Conservation (phyloP, 1,139 yeast genomes). For the Kodamaea arcana region DNA sequence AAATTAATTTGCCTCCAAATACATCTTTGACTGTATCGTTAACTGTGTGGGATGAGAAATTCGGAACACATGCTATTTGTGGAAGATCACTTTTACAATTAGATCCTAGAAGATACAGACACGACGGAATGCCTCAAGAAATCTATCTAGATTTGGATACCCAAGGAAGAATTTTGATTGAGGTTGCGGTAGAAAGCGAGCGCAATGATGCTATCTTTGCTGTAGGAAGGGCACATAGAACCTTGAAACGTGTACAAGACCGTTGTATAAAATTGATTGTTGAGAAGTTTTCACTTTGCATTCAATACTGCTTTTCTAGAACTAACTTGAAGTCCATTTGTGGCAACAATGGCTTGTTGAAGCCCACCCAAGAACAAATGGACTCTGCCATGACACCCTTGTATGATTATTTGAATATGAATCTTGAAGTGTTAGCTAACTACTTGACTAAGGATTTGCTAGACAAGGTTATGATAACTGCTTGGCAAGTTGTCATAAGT, state of each 20-base stretch:
- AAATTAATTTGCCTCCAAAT: constrained; percentile 45
- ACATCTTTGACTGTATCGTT: constrained; percentile 45
- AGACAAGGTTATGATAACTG: constrained; percentile 65
- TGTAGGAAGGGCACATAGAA: constrained; percentile 71
- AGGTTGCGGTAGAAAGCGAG: constrained; percentile 75
- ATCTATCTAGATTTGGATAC: constrained; percentile 59
- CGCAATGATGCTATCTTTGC: constrained; percentile 73
- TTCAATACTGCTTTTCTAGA: constrained; percentile 40
- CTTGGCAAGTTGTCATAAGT: constrained; percentile 67
- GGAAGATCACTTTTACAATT: constrained; percentile 64
- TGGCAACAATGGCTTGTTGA: constrained; percentile 44
- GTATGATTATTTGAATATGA: constrained; percentile 69
- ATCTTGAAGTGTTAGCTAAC: constrained; percentile 63
- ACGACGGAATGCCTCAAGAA: constrained; percentile 67
- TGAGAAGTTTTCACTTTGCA: constrained; percentile 49
- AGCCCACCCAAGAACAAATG: constrained; percentile 50
- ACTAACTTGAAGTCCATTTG: constrained; percentile 48
- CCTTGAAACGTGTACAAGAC: constrained; percentile 57
- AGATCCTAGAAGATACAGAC: constrained; percentile 62
- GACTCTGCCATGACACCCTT: constrained; percentile 72
- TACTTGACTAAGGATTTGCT: constrained; percentile 56
- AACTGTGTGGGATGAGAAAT: constrained; percentile 71
- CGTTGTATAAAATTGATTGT: constrained; percentile 65
- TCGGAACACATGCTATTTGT: constrained; percentile 60
- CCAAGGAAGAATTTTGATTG: constrained; percentile 61